These are phyloP conservation scores for Melastoma candidum DNA, from an alignment of 441 rosid genomes.

Conservation along the genomic window DNA sequence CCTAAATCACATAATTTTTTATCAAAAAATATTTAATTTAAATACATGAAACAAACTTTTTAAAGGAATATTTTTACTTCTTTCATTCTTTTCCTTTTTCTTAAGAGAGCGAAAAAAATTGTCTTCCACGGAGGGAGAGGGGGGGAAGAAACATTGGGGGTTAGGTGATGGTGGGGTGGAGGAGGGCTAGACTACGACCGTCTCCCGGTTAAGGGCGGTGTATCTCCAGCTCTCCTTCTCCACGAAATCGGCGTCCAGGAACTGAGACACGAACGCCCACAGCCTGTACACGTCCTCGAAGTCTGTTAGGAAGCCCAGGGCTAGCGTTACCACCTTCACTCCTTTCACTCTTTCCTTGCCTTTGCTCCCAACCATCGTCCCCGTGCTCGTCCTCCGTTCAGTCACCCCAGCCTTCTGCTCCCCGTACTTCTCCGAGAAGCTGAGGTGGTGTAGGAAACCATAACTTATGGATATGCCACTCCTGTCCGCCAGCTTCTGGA, in stretches of 20 bases:
- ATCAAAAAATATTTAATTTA: too few relatives aligned
- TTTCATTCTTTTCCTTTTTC: too few relatives aligned
- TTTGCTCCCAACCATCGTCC: conserved; percentile 12
- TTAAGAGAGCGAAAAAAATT: too few relatives aligned
- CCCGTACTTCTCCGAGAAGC: conserved; percentile 49
- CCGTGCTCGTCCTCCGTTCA: conserved; percentile 32
- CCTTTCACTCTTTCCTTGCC: conserved; percentile 29
- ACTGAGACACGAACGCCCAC: conserved; percentile 75
- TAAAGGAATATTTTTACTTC: too few relatives aligned
- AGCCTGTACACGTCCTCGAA: conserved; percentile 74
- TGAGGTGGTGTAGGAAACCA: conserved; percentile 57
- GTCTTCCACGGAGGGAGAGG: not conserved
- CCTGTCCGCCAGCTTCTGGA: conserved; percentile 83
- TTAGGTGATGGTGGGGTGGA: too few relatives aligned
- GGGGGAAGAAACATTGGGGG: too few relatives aligned
- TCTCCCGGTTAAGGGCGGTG: conserved; percentile 61
- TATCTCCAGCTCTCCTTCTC: conserved; percentile 80
- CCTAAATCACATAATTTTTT: too few relatives aligned
- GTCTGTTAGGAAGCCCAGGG: conserved; percentile 72
- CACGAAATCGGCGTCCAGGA: conserved; percentile 83
- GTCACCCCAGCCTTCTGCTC: conserved; percentile 42
- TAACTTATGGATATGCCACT: conserved; percentile 59
- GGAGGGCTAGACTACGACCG: conserved; percentile 34
- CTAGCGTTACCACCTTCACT: conserved; percentile 59
- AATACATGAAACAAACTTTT: too few relatives aligned